phyloP scores from a whole-genome alignment of 805 yeast genomes.

The Schwanniomyces pseudopolymorphus region DNA sequence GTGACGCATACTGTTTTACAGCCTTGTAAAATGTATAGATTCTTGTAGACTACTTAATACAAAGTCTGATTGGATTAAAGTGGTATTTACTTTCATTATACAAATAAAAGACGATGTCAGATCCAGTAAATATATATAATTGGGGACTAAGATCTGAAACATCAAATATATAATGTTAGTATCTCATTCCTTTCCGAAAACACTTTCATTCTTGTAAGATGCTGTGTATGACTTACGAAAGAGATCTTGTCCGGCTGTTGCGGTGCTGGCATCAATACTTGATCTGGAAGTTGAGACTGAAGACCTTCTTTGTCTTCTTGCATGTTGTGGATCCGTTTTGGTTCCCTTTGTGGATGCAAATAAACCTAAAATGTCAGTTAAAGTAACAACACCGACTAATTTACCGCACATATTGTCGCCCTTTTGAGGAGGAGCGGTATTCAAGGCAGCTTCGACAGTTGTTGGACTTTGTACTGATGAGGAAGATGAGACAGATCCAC shows the following conservation, averaged over 20 bases:
- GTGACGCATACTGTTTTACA: too few species aligned
- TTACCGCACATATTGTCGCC: conserved; percentile 64
- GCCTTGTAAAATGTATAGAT: too few species aligned
- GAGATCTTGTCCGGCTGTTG: conserved; percentile 9
- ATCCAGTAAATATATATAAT: neutral
- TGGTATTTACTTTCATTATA: neutral
- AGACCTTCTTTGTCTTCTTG: conserved; percentile 82
- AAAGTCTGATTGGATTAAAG: neutral
- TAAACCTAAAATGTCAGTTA: conserved; percentile 84
- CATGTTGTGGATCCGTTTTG: conserved; percentile 78
- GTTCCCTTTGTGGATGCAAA: conserved; percentile 76
- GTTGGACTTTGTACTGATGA: conserved; percentile 14
- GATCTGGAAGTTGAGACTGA: conserved; percentile 29
- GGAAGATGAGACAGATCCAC: conserved; percentile 3
- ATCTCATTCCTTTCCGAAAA: conserved; percentile 10
- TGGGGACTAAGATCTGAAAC: neutral
- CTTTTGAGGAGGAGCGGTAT: conserved; percentile 10
- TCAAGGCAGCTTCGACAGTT: conserved; percentile 20
- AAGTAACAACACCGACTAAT: conserved; percentile 85
- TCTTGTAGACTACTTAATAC: too few species aligned
- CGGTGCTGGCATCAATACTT: conserved; percentile 8
- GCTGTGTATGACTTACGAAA: conserved; percentile 13
- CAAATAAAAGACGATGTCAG: neutral
- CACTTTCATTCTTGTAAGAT: conserved; percentile 9
- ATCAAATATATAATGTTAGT: neutral